Conservation (phyloP, 2,329 filamentous ascomycete genomes). For the Talaromyces sp. region DNA sequence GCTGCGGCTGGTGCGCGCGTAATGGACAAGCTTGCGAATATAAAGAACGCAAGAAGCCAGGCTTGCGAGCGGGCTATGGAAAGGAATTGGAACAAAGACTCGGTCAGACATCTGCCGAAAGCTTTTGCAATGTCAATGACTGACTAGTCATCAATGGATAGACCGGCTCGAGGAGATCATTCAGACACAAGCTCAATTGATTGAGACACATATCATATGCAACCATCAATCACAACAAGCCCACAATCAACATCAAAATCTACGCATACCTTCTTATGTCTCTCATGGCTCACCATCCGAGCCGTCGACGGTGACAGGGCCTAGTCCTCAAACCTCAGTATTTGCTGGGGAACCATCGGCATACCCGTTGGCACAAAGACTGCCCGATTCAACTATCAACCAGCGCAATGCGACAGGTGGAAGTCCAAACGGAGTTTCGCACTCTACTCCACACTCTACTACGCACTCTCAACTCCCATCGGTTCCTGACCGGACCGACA, state of each 20-base stretch:
- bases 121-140: not conserved
- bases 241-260: conserved; percentile 24
- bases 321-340: conserved; percentile 54
- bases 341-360: conserved; percentile 57
- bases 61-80: conserved; percentile 61
- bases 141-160: conserved; percentile 13
- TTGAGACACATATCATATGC: conserved; percentile 52
- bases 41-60: conserved; percentile 65
- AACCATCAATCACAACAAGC: conserved; percentile 28
- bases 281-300: conserved; percentile 46
- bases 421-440: conserved; percentile 26
- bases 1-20: conserved; percentile 66
- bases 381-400: conserved; percentile 37
- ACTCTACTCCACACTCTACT: conserved; percentile 21
- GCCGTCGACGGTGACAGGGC: conserved; percentile 50
- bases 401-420: conserved; percentile 45
- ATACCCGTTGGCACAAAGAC: conserved; percentile 45
- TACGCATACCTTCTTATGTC: conserved; percentile 27
- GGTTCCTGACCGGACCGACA: conserved; percentile 20
- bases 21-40: conserved; percentile 65
- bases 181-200: conserved; percentile 60
- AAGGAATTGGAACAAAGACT: conserved; percentile 68
- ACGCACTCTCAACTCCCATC: conserved; percentile 20
- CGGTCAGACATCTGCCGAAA: conserved; percentile 22
- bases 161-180: conserved; percentile 65